Evolutionary conservation across 2,329 filamentous ascomycete genomes (phyloP), one percentile per base, ranked within the genome.

Genomic region (Diaporthe capsici): DNA sequence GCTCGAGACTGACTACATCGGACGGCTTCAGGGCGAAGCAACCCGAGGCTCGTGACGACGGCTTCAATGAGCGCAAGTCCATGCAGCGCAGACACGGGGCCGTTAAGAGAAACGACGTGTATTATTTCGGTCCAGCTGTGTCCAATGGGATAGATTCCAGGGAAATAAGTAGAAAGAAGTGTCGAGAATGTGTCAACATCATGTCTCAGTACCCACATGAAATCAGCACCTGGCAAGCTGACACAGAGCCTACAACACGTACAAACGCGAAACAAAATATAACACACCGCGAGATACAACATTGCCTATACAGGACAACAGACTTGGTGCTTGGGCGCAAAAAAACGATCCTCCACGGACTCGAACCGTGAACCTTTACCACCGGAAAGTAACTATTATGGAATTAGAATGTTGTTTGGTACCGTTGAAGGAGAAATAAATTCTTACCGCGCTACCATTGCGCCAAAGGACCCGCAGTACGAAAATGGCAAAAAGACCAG

Each of bases 331-430:
- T 44, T 17, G 5, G 13, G 15, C 2, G 8, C n/a, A 58, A 58
- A 55, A 72, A 72, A 51, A 0, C 70, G 70, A 72, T 58, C 70
- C 57, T 58, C 70, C 70, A 49, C 55, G 70, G 70, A 60, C 70
- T 72, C 70, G 70, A 72, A 72, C 70, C 70, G 55, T 60, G 70
- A 72, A 61, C 70, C 70, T 72, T 51, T 60, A 60, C 53, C 70
- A 72, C 55, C 70, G 70, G 70, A 72, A 72, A 60, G 53, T 60
- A 60, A 61, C 44, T 63, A 22, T 3, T 1, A 2, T 12, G 2
- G 0, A 1, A 13, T 63, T 47, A 63, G 60, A 44, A 22, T 1
- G 0, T 42, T 28, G 10, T 25, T 10, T 12, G 37, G 12, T 13
- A 13, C 37, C 37, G 37, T 4, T 39, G 13, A 12, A 39, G 10